These are phyloP conservation scores for Westerdykella aurantiaca DNA, from an alignment of 2,329 filamentous ascomycete species.

Conservation along the genomic window DNA sequence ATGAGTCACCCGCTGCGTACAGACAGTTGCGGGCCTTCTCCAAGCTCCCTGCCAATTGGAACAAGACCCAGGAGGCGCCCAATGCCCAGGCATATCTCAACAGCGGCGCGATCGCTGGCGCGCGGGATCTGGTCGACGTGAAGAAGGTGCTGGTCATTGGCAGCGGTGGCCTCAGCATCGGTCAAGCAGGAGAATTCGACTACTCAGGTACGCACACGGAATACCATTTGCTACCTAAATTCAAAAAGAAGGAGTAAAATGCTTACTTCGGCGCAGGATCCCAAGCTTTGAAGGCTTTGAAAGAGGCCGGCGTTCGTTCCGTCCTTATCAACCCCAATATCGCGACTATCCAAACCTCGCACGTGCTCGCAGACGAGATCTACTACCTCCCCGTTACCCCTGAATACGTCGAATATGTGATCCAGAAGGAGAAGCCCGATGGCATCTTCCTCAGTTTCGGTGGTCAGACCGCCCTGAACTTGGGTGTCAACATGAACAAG, in stretches of 20 bases:
- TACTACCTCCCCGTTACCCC: conserved; percentile 97
- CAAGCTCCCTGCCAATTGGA: conserved; percentile 29
- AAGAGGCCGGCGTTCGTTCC: conserved; percentile 86
- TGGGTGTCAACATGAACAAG: conserved; percentile 95
- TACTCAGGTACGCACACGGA: conserved; percentile 68
- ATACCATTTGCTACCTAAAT: neutral
- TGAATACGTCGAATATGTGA: conserved; percentile 96
- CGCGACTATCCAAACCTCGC: conserved; percentile 95
- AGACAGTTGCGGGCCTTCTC: conserved; percentile 37
- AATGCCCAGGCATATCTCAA: conserved; percentile 82
- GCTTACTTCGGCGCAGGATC: conserved; percentile 56
- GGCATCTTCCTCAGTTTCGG: conserved; percentile 97
- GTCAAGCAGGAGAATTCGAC: conserved; percentile 96
- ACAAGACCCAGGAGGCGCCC: conserved; percentile 61
- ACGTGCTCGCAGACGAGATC: conserved; percentile 91
- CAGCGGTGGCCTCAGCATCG: conserved; percentile 90
- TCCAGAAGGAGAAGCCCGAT: conserved; percentile 91
- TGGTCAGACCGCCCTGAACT: conserved; percentile 92
- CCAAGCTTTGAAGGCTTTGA: conserved; percentile 92
- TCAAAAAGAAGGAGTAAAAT: neutral
- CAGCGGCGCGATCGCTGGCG: conserved; percentile 76
- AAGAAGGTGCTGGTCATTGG: conserved; percentile 98
- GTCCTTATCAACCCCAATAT: conserved; percentile 98
- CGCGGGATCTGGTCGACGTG: conserved; percentile 73
- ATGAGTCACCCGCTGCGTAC: conserved; percentile 28